phyloP scores from a whole-genome alignment of 441 rosid species.

The Jatropha multifida region DNA sequence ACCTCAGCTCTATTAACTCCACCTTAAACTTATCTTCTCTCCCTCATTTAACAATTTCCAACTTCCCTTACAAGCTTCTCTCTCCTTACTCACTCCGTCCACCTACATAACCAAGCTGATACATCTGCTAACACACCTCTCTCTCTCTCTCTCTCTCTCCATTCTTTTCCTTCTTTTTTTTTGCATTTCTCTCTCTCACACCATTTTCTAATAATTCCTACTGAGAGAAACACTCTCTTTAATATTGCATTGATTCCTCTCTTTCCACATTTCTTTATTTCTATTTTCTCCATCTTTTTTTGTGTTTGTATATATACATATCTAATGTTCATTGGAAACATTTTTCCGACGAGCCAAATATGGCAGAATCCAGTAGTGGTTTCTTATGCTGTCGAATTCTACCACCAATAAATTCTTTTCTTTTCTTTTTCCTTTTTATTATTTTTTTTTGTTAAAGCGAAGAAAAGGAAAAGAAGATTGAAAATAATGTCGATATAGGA shows the following conservation, averaged over 20 bases:
- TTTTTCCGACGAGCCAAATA: constrained; percentile 20
- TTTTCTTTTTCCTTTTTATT: background rate
- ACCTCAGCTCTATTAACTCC: no score
- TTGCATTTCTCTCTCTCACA: background rate
- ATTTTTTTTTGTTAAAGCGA: background rate
- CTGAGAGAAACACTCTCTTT: background rate
- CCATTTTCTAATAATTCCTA: background rate
- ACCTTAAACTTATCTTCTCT: no score
- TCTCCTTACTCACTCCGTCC: constrained; percentile 1
- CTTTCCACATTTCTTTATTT: constrained; percentile 1
- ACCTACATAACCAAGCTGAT: constrained; percentile 38
- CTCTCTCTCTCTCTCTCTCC: background rate
- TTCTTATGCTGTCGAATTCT: background rate
- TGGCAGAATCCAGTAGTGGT: background rate
- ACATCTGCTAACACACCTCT: constrained; percentile 23
- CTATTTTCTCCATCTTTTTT: background rate
- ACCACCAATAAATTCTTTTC: background rate
- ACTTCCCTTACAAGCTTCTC: background rate
- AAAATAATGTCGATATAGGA: constrained; percentile 64
- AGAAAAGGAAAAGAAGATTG: background rate
- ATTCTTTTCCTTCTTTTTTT: background rate
- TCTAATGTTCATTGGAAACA: constrained; percentile 11
- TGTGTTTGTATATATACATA: background rate
- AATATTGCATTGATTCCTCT: background rate
- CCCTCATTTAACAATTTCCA: background rate